Evolutionary conservation across 2,329 filamentous ascomycete species (phyloP).

Genomic region (Teratosphaeria viscida): DNA sequence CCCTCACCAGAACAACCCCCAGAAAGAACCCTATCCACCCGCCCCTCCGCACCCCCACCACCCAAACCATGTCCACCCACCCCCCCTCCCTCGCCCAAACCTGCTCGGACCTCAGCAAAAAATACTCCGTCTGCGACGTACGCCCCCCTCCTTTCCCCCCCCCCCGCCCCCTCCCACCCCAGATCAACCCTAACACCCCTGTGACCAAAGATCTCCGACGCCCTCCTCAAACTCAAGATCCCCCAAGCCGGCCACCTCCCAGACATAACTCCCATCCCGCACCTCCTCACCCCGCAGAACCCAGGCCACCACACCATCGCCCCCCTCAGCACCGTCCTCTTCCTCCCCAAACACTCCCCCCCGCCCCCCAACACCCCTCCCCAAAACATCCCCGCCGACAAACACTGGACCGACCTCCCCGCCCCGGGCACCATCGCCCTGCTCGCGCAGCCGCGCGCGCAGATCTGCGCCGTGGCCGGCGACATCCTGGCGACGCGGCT

Average conservation of each 20-base stretch:
- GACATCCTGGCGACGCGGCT: conserved; percentile 66
- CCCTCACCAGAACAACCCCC: too few species aligned
- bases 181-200: not conserved
- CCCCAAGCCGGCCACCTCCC: conserved; percentile 56
- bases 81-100: not conserved
- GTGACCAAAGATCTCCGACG: conserved; percentile 52
- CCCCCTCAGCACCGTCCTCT: conserved; percentile 52
- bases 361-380: conserved; percentile 19
- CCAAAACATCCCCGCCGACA: conserved; percentile 45
- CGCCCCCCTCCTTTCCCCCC: not conserved
- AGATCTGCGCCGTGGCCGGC: conserved; percentile 62
- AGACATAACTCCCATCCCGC: conserved; percentile 43
- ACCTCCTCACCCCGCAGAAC: not conserved
- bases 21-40: too few species aligned
- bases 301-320: conserved; percentile 29
- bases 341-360: conserved; percentile 45
- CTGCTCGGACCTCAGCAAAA: not conserved
- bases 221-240: conserved; percentile 58
- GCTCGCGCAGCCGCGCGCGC: conserved; percentile 53
- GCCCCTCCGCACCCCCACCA: not conserved
- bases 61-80: not conserved
- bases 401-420: conserved; percentile 60
- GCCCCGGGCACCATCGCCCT: conserved; percentile 52
- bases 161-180: not conserved
- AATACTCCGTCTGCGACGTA: not conserved